Base-by-base conservation (phyloP, 2,329 filamentous ascomycete species). In the Phialophora chinensis region DNA sequence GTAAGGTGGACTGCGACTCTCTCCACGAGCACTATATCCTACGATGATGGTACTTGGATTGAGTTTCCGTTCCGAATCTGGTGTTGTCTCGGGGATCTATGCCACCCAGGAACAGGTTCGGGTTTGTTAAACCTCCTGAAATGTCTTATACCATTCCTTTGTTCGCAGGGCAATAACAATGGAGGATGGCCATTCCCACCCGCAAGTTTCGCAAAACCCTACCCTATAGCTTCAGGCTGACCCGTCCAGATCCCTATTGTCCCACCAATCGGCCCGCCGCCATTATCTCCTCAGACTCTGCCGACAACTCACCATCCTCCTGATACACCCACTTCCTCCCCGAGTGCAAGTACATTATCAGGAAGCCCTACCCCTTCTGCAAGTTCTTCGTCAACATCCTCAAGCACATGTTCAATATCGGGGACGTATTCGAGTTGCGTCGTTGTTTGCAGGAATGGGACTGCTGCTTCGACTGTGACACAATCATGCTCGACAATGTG, bases 221-320 rank as follows among this genome's bases (percentile, higher is more conserved):
- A 17, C 7, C 33, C 25, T 33, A 53, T 33, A 12, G 47, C 29
- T 20, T 23, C 6, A 44, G 6, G 17, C 7, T 61, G 44, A 49
- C 23, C 14, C 52, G 25, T 31, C 14, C 47, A 61, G 59, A 20
- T 54, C 25, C 59, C 59, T 12, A 29, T 61, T 35, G 23, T 53
- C n/a, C 59, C 44, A 14, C 59, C 59, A 35, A 61, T 42, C 25
- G 59, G 59, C 17, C 59, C 59, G 14, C 59, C 59, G 6, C 14
- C 25, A 2, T 27, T 33, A 25, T 47, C 44, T n/a, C 49, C 44
- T 14, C 38, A 61, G 33, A 53, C 33, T n/a, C 27, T 29, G 4
- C 59, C 59, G 1, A 61, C 38, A 31, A 61, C 50, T 27, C 42
- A 29, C 20, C 3, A 47, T 59, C 56, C 38, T 44, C 27, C 20